A percentile compares a stretch with the other conserved stretches of the same genome.
Conservation (phyloP, 768 basidiomycete genomes). For the Floccularia luteovirens region DNA sequence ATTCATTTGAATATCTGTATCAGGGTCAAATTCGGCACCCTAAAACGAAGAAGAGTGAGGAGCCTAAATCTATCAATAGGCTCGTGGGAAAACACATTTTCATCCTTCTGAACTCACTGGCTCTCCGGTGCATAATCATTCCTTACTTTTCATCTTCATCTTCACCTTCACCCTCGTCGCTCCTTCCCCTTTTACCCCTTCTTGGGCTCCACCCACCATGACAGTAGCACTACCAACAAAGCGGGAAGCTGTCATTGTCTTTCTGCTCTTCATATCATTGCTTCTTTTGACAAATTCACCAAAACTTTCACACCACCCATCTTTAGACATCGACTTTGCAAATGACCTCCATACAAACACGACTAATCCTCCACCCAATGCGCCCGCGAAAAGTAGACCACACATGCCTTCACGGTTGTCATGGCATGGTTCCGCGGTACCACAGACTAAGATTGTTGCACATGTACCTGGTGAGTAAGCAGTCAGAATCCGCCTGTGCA, state of each 20-base stretch:
- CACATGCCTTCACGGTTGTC: constrained; percentile 17
- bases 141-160: no score
- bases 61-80: no score
- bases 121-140: no score
- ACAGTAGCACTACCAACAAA: constrained; percentile 38
- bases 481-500: constrained; percentile 1
- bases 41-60: no score
- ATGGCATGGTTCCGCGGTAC: constrained; percentile 32
- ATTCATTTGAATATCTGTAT: no score
- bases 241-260: constrained; percentile 47
- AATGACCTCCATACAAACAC: no score
- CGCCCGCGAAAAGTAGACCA: constrained; percentile 10
- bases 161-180: not conserved
- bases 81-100: no score
- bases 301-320: constrained; percentile 9
- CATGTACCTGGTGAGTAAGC: constrained; percentile 62
- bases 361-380: constrained; percentile 8
- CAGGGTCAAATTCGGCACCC: no score
- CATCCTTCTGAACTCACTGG: no score
- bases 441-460: constrained; percentile 58
- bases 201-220: constrained; percentile 15
- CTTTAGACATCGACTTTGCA: constrained; percentile 3
- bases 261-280: constrained; percentile 32
- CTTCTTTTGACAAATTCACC: constrained; percentile 29
- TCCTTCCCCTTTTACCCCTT: not conserved